Conservation (phyloP, 352 stramenopile genomes). For the Bremia lactucae region DNA sequence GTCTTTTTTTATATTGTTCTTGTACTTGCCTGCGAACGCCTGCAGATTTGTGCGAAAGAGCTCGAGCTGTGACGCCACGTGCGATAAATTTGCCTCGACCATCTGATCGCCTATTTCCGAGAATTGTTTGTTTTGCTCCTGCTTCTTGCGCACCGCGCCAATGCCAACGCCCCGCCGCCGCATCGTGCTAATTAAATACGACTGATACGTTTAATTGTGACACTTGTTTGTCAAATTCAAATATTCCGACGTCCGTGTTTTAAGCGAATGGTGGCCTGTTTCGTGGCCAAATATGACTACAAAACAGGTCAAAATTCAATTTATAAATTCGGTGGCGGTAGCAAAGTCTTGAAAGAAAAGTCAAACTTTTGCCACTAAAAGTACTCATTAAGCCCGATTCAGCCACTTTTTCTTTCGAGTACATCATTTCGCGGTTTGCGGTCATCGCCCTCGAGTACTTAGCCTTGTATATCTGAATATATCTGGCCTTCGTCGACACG, state of each 20-base stretch:
- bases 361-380: background rate
- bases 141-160: slow-evolving; percentile 77
- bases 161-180: slow-evolving; percentile 74
- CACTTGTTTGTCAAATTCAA: slow-evolving; percentile 6
- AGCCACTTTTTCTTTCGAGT: slow-evolving; percentile 11
- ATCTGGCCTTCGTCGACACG: too few relatives aligned
- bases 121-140: slow-evolving; percentile 83
- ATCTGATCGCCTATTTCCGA: slow-evolving; percentile 77
- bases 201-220: too few relatives aligned
- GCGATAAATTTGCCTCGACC: slow-evolving; percentile 63
- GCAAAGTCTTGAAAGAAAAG: background rate
- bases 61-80: slow-evolving; percentile 78
- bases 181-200: slow-evolving; percentile 15
- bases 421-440: slow-evolving; percentile 28
- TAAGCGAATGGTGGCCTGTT: slow-evolving; percentile 41
- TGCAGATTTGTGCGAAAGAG: slow-evolving; percentile 88
- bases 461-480: too few relatives aligned
- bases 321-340: background rate
- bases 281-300: slow-evolving; percentile 29
- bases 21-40: slow-evolving; percentile 90
- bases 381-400: background rate
- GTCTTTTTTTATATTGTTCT: slow-evolving; percentile 92
- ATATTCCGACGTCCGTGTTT: slow-evolving; percentile 11
- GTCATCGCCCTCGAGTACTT: slow-evolving; percentile 11
- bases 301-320: background rate